Conservation (phyloP, 106 monocot genomes). For the Dendrobium chrysotoxum region DNA sequence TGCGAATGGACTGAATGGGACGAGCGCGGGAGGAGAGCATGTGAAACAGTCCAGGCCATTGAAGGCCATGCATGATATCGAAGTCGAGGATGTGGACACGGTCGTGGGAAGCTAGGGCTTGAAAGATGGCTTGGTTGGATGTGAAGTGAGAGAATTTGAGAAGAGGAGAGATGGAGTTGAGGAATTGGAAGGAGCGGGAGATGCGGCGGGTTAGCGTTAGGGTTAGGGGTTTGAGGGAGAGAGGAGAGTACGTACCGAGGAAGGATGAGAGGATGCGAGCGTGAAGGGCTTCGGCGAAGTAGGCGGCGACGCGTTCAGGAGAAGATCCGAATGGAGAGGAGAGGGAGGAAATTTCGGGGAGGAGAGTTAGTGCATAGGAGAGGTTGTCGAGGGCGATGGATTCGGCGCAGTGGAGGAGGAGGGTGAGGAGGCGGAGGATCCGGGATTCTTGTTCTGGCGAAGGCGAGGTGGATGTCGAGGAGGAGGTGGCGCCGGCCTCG, state of each 20-base stretch:
- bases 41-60: slow-evolving; percentile 58
- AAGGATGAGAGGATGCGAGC: slow-evolving; percentile 37
- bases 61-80: slow-evolving; percentile 61
- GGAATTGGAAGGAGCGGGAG: slow-evolving; percentile 20
- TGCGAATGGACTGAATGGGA: slow-evolving; percentile 28
- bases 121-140: slow-evolving; percentile 28
- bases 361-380: slow-evolving; percentile 21
- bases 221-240: slow-evolving; percentile 12
- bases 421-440: slow-evolving; percentile 39
- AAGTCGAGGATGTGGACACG: slow-evolving; percentile 52
- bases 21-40: slow-evolving; percentile 45
- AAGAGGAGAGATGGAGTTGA: slow-evolving; percentile 17
- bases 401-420: slow-evolving; percentile 54
- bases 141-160: slow-evolving; percentile 37
- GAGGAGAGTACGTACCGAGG: slow-evolving; percentile 32
- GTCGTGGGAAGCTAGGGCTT: slow-evolving; percentile 28
- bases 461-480: neutral
- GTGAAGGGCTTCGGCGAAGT: slow-evolving; percentile 61
- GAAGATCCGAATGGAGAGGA: slow-evolving; percentile 57
- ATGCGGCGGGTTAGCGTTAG: slow-evolving; percentile 23
- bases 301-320: slow-evolving; percentile 53
- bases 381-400: slow-evolving; percentile 33
- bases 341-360: slow-evolving; percentile 42
- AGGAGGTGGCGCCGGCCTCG: neutral
- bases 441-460: slow-evolving; percentile 18